Conservation (phyloP, 2,329 filamentous ascomycete genomes). For the Colletotrichum sp. region DNA sequence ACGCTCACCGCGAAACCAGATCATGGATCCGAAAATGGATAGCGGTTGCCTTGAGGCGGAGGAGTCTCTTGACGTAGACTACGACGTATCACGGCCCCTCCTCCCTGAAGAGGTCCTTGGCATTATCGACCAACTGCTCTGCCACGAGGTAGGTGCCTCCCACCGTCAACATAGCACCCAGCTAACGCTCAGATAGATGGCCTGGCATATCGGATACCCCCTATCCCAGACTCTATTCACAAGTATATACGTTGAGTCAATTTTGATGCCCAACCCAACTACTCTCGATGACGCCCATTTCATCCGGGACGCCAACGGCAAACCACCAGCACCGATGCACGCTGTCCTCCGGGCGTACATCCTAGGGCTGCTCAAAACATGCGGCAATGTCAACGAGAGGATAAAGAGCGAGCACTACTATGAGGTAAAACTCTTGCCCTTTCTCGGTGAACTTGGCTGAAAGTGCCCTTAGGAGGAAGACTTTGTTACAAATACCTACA, state of each 20-base stretch:
- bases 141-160: conserved; percentile 71
- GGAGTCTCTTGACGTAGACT: conserved; percentile 83
- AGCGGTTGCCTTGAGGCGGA: conserved; percentile 82
- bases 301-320: conserved; percentile 35
- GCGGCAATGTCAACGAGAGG: conserved; percentile 76
- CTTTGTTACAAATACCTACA: conserved; percentile 91
- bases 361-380: conserved; percentile 82
- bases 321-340: conserved; percentile 50
- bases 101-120: conserved; percentile 83
- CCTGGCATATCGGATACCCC: conserved; percentile 96
- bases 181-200: conserved; percentile 65
- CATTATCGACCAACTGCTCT: conserved; percentile 92
- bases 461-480: conserved; percentile 82
- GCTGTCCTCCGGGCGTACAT: conserved; percentile 84
- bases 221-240: conserved; percentile 95
- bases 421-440: conserved; percentile 65
- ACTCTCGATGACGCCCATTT: conserved; percentile 72
- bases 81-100: conserved; percentile 72
- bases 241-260: conserved; percentile 85
- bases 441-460: background rate
- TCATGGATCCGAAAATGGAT: conserved; percentile 99
- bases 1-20: conserved; percentile 57
- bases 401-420: conserved; percentile 88
- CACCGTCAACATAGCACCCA: background rate
- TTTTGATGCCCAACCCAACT: conserved; percentile 74